phyloP scores from a whole-genome alignment of 768 basidiomycete species.

The Baorangia bicolor region DNA sequence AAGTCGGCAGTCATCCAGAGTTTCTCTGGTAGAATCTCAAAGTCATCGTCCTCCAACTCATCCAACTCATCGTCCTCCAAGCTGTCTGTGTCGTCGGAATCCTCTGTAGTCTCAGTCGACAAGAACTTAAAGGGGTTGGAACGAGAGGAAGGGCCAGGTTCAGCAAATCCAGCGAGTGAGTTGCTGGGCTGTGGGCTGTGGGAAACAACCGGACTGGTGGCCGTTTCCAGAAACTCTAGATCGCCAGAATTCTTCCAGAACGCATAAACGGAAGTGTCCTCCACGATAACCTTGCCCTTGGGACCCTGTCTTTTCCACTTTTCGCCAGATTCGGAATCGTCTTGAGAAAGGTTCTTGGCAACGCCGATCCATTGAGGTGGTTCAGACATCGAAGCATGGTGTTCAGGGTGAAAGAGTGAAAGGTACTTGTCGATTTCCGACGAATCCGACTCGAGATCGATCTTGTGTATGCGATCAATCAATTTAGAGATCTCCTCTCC shows the following conservation, averaged over 20 bases:
- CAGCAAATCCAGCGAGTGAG: background rate
- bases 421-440: constrained; percentile 44
- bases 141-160: constrained; percentile 4
- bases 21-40: constrained; percentile 25
- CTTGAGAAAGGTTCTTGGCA: constrained; percentile 18
- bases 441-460: constrained; percentile 35
- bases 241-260: constrained; percentile 53
- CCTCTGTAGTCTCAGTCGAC: background rate
- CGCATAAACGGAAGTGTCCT: constrained; percentile 40
- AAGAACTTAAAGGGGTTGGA: constrained; percentile 21
- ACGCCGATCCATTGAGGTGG: constrained; percentile 52
- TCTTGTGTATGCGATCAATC: constrained; percentile 42
- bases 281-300: constrained; percentile 18
- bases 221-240: constrained; percentile 42
- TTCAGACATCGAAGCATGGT: constrained; percentile 38
- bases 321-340: constrained; percentile 17
- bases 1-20: constrained; percentile 26
- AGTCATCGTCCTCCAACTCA: constrained; percentile 4
- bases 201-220: background rate
- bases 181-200: background rate
- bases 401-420: constrained; percentile 46
- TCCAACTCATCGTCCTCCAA: constrained; percentile 3
- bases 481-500: constrained; percentile 47
- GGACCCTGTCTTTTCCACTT: constrained; percentile 38
- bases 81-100: background rate